A percentile compares a stretch with the other conserved stretches of the same genome.
Conservation (phyloP, 306 rosid genomes). For the Vigna mungo region DNA sequence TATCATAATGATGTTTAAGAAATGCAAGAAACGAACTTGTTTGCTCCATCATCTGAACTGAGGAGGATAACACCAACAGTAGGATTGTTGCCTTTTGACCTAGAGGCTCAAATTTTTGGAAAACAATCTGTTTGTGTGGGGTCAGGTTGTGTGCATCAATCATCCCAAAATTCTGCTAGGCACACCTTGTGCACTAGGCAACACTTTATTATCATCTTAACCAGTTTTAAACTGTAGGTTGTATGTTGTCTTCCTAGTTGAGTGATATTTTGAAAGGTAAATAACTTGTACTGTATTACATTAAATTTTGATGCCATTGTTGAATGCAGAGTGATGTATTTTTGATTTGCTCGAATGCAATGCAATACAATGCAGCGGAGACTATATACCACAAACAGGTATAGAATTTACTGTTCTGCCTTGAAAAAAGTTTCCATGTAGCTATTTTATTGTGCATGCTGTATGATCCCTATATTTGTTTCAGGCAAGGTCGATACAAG, state of each 20-base stretch:
- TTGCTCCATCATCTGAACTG: constrained; percentile 31
- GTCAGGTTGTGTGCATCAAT: not conserved
- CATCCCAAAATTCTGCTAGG: not conserved
- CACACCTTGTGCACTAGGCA: not conserved
- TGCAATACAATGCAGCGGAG: constrained; percentile 91
- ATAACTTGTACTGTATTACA: constrained; percentile 8
- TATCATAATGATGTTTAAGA: constrained; percentile 5
- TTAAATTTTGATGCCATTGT: constrained; percentile 48
- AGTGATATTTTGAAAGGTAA: constrained; percentile 23
- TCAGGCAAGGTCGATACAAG: constrained; percentile 95
- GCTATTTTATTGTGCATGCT: constrained; percentile 37
- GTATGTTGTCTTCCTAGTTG: constrained; percentile 4
- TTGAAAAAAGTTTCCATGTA: not conserved
- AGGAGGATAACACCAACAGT: not conserved
- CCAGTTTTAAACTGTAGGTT: constrained; percentile 4
- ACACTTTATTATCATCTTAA: constrained; percentile 5
- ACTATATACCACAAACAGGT: constrained; percentile 98
- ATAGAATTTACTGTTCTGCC: constrained; percentile 24
- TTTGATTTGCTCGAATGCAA: constrained; percentile 91
- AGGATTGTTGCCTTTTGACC: constrained; percentile 10
- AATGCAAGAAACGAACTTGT: constrained; percentile 4
- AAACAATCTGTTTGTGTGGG: not conserved
- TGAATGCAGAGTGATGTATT: constrained; percentile 86
- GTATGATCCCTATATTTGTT: constrained; percentile 42
- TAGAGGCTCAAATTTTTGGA: not conserved